These are phyloP conservation scores for Neurospora africana DNA, from an alignment of 495 filamentous ascomycete genomes.

Conservation along the genomic window DNA sequence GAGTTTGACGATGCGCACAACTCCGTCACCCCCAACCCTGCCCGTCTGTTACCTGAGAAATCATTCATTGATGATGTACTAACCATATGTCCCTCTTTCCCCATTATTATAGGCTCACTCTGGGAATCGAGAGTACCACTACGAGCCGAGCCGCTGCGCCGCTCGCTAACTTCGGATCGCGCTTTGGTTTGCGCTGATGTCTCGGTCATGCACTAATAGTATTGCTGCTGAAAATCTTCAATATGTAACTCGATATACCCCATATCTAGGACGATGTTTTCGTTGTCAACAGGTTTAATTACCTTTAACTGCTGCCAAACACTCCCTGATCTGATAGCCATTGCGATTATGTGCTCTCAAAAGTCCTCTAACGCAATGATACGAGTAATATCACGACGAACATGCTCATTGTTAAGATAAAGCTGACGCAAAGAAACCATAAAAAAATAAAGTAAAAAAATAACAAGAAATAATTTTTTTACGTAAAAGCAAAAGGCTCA, in stretches of 20 bases:
- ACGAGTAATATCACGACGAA: not conserved
- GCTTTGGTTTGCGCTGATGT: conserved; percentile 56
- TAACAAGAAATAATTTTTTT: no score
- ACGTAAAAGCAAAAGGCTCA: no score
- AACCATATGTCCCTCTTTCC: not conserved
- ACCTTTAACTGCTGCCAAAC: not conserved
- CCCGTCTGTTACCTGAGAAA: not conserved
- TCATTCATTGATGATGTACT: not conserved
- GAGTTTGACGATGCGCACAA: conserved; percentile 13
- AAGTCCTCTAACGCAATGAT: no score
- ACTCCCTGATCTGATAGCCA: not conserved
- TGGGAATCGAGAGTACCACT: conserved; percentile 41
- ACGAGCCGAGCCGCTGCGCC: conserved; percentile 46
- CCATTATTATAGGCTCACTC: conserved; percentile 44
- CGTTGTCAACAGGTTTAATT: not conserved
- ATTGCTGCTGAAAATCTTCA: not conserved
- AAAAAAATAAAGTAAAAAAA: no score
- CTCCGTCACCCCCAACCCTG: not conserved
- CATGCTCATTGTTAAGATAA: not conserved
- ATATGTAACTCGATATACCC: not conserved
- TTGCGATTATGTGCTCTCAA: not conserved
- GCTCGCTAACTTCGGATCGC: conserved; percentile 54
- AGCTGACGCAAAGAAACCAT: no score
- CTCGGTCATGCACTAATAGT: not conserved
- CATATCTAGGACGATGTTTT: not conserved